Base-by-base conservation (phyloP, 129 eudicot genomes). In the Arctium lappa region DNA sequence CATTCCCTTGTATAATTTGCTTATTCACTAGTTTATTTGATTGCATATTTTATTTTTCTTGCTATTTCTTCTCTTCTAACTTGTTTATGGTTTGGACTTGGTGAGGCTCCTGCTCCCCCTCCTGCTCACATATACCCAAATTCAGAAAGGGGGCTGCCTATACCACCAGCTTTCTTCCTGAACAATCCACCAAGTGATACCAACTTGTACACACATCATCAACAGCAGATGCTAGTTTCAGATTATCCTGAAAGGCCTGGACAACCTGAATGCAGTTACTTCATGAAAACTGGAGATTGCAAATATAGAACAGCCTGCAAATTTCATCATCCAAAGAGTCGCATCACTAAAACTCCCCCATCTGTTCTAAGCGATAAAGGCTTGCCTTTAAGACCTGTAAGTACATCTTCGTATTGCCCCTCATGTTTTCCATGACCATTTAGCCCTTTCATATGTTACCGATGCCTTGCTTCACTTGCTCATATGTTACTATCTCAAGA, bases 221-320 rank as follows among this genome's bases (percentile, higher is more conserved):
- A 76, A 46, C 90, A 56, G 69, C 88, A 75, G 56, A 39, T 81
- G 86, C 37, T 69, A 4, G 76, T 90, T 32, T 91, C 89, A 32
- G 97, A 91, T 74, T 95, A 82, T 73, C 99, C 99, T 37, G 94
- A 93, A 84, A 92, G 99, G 6, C 97, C 98, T 3, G 99, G 99
- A 38, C 95, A 91, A 70, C 98, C 95, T 62, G 98, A 93, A 39
- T 95, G 97, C 94, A 88, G 88, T 79, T 91, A 86, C 85, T 95
- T 88, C 73, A 9, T 95, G 84, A 95, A 82, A 90, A 93, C 97
- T 4, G 99, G 99, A 56, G 93, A 91, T 44, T 93, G 99, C 84
- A 95, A 93, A 76, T 95, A 86, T 73, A 86, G 78, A 71, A 85
- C 97, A 48, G 48, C 44, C 53, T 95, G 99, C 86, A 93, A 90